Evolutionary conservation across 371 early-diverging fungal species (phyloP), one percentile per base, ranked within the genome.

Genomic region (Mortierella polycephala): DNA sequence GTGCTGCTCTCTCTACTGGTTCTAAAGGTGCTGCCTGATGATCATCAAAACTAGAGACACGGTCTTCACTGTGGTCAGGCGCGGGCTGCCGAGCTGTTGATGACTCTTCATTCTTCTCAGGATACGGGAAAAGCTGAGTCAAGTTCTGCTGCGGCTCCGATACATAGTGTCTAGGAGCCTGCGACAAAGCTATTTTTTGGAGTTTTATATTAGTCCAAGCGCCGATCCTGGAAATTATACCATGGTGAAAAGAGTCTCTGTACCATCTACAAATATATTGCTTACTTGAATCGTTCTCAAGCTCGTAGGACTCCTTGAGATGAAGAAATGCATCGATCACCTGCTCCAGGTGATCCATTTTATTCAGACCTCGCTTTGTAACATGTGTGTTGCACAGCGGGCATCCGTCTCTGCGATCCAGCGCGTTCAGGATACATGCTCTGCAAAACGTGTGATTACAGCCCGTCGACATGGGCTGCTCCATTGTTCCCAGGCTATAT

Each of bases 381-480:
- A 76, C 55, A 54, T 64, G 73, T 14, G 53, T 46, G 42, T 82
- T 76, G 68, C 82, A 82, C 0, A 82, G 64, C 7, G 82, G 82
- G 54, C 82, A 82, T 16, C 63, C 70, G 1, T 63, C 67, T 12
- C 47, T 66, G 16, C 62, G 66, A 21, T 65, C 56, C 42, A 82
- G 54, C 9, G 77, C 72, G 20, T 57, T 65, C 7, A 55, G 67
- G 21, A 82, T 74, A 50, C 82, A 82, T 30, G 65, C 67, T 20
- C 60, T 55, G 42, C 82, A 82, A 16, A 73, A 82, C 30, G 59
- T 69, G 47, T 82, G 82, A 41, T 76, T 82, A 47, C 82, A 82
- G 21, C 61, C 61, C 5, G 76, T 82, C 14, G 70, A 65, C 23
- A 59, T 45, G 2, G 81, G 81, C 16, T 69, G 30, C 12, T 62